Conservation (phyloP, 2,329 filamentous ascomycete species). For the Fusarium pilosicola region DNA sequence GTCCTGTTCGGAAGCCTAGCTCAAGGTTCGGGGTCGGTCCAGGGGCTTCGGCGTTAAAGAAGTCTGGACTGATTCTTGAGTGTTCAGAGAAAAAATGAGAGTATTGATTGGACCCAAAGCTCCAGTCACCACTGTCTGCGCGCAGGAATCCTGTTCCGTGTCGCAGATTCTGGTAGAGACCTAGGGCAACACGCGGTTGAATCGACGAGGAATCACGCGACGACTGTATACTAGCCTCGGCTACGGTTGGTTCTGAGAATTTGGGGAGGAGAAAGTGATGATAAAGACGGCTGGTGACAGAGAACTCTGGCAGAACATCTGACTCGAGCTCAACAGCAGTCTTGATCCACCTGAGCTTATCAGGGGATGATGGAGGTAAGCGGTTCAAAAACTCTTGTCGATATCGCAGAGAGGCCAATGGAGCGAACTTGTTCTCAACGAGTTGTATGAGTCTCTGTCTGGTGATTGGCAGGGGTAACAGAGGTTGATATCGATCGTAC, state of each 20-base stretch:
- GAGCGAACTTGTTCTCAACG: constrained; percentile 51
- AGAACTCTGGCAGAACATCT: constrained; percentile 52
- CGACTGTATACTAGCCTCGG: constrained; percentile 51
- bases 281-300: constrained; percentile 51
- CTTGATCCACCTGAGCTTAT: constrained; percentile 39
- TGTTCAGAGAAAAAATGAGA: constrained; percentile 49
- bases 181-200: constrained; percentile 46
- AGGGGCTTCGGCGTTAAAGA: constrained; percentile 46
- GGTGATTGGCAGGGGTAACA: constrained; percentile 49
- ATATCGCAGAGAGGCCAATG: constrained; percentile 50
- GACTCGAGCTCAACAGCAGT: constrained; percentile 39
- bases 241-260: constrained; percentile 45
- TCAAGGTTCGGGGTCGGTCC: constrained; percentile 53
- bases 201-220: constrained; percentile 30
- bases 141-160: constrained; percentile 52
- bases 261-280: constrained; percentile 46
- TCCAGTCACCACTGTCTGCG: constrained; percentile 57
- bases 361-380: constrained; percentile 15
- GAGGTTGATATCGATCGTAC: constrained; percentile 53
- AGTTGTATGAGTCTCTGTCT: constrained; percentile 51
- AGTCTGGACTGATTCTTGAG: constrained; percentile 44
- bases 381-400: constrained; percentile 53
- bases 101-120: constrained; percentile 40
- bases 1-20: constrained; percentile 52
- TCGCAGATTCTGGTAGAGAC: constrained; percentile 48